Conservation (phyloP, 176 grass and related monocot species). For the Puya raimondii region DNA sequence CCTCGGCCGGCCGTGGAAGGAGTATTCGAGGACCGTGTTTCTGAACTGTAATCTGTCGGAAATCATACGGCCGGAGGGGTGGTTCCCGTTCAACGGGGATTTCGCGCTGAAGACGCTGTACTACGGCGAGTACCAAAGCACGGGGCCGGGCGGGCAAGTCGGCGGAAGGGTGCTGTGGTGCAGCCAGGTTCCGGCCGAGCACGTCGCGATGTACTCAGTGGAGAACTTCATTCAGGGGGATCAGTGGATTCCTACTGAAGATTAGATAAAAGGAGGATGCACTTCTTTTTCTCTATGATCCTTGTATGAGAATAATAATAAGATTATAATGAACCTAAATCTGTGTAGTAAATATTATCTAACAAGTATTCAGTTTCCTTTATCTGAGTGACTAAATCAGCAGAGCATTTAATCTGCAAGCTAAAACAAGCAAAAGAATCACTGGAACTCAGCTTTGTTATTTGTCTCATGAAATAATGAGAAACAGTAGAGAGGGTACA, state of each 20-base stretch:
- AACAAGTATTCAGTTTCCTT: too few relatives aligned
- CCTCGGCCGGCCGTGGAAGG: slow-evolving; percentile 81
- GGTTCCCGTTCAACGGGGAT: slow-evolving; percentile 64
- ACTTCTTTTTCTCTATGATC: not conserved
- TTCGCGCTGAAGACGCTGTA: slow-evolving; percentile 85
- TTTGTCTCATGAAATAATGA: not conserved
- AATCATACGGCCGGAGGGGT: slow-evolving; percentile 70
- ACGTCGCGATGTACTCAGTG: slow-evolving; percentile 59
- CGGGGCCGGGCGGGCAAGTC: slow-evolving; percentile 38
- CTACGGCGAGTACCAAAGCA: slow-evolving; percentile 62
- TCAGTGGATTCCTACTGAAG: slow-evolving; percentile 58
- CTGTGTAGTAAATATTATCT: too few relatives aligned
- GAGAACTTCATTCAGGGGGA: slow-evolving; percentile 74
- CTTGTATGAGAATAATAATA: not conserved
- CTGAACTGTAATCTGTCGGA: slow-evolving; percentile 45
- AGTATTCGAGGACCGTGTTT: slow-evolving; percentile 85
- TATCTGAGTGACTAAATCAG: too few relatives aligned
- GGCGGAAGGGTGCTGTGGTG: slow-evolving; percentile 61
- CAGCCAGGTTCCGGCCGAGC: slow-evolving; percentile 58
- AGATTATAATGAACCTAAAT: not conserved
- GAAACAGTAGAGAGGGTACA: not conserved
- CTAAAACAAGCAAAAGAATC: too few relatives aligned
- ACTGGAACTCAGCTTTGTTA: not conserved
- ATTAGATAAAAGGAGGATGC: not conserved
- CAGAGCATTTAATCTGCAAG: too few relatives aligned